These are phyloP conservation scores for Dictyostelium brefeldianum DNA, from an alignment of 78 protist species.

Conservation along the genomic window DNA sequence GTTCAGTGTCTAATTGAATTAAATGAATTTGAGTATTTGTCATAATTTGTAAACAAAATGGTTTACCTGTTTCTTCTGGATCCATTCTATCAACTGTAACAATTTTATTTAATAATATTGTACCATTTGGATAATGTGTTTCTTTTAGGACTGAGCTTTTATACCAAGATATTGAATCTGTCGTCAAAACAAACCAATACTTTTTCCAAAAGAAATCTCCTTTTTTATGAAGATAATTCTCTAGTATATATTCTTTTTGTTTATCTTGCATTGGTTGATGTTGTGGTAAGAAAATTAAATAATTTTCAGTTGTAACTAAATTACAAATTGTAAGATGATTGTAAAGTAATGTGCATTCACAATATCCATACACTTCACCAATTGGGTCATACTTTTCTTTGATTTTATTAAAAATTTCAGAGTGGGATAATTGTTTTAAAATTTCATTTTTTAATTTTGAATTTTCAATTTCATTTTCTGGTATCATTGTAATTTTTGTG, in stretches of 20 bases:
- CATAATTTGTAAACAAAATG: constrained; percentile 44
- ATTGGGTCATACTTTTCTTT: neutral
- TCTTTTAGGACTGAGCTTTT: constrained; percentile 36
- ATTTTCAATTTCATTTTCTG: constrained; percentile 12
- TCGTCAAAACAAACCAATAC: constrained; percentile 50
- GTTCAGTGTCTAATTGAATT: constrained; percentile 51
- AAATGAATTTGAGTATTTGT: constrained; percentile 28
- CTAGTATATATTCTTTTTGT: neutral
- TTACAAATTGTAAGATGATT: constrained; percentile 45
- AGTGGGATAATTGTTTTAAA: neutral
- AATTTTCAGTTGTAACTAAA: constrained; percentile 23
- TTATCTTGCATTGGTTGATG: constrained; percentile 6
- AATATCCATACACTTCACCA: constrained; percentile 32
- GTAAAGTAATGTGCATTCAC: constrained; percentile 50
- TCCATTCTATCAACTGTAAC: constrained; percentile 20
- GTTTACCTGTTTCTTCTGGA: constrained; percentile 9
- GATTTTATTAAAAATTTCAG: neutral
- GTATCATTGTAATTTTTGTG: neutral
- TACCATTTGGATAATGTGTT: constrained; percentile 64
- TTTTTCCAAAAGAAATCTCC: constrained; percentile 76
- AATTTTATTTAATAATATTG: constrained; percentile 23
- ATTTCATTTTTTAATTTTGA: neutral
- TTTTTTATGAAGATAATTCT: constrained; percentile 56
- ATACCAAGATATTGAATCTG: constrained; percentile 53
- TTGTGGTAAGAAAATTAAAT: constrained; percentile 44